phyloP scores from a whole-genome alignment of 768 basidiomycete genomes.

The Macrolepiota dolichaula region DNA sequence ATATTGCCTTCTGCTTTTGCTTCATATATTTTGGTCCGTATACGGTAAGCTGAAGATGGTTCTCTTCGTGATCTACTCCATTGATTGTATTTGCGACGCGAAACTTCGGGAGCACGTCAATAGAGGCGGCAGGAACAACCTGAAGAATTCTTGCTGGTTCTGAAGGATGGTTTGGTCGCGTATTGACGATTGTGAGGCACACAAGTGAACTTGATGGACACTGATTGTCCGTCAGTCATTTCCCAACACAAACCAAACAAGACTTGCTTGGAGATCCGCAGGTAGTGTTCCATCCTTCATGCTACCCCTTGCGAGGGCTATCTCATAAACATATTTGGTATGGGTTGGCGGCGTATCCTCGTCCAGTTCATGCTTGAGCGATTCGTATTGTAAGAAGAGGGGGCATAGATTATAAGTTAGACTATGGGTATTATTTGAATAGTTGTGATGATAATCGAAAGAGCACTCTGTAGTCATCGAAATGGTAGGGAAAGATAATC shows the following conservation, averaged over 20 bases:
- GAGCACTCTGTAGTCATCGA: constrained; percentile 1
- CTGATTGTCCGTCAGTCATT: constrained; percentile 20
- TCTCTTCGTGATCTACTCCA: constrained; percentile 12
- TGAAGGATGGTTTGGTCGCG: constrained; percentile 28
- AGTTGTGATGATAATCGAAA: background rate
- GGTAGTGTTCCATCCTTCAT: constrained; percentile 26
- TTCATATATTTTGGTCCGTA: constrained; percentile 27
- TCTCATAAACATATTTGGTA: constrained; percentile 24
- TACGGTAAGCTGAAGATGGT: constrained; percentile 25
- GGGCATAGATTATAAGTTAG: constrained; percentile 25
- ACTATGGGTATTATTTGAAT: background rate
- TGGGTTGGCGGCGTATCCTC: constrained; percentile 29
- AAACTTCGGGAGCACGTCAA: constrained; percentile 16
- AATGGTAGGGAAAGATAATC: background rate
- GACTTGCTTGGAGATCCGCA: constrained; percentile 25
- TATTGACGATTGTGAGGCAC: constrained; percentile 27
- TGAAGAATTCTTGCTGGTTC: constrained; percentile 31
- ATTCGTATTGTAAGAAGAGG: constrained; percentile 13
- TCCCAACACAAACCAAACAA: background rate
- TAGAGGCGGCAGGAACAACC: constrained; percentile 28
- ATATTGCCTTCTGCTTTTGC: constrained; percentile 25
- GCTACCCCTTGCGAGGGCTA: constrained; percentile 21
- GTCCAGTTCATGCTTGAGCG: constrained; percentile 9
- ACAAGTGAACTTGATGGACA: constrained; percentile 30
- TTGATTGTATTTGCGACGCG: constrained; percentile 12